Base-by-base conservation (phyloP, 176 grass and related monocot species). In the Rhynchospora breviuscula region DNA sequence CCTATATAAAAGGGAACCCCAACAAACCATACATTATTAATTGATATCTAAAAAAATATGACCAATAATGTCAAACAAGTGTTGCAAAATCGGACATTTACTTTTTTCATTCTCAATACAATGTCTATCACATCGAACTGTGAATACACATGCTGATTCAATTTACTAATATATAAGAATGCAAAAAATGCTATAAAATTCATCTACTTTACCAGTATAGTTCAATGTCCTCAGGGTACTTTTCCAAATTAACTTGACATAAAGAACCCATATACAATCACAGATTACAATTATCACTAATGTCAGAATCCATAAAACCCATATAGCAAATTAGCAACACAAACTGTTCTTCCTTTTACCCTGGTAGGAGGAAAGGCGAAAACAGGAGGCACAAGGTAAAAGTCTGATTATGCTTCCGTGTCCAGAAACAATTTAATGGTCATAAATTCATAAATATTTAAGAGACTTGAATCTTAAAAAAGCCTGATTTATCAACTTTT, bases 1-100 rank as follows among this genome's bases (percentile, higher is more conserved):
- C 96, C 96, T 99, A 85, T 56, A 40, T 40, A 61, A 79, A 90
- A 64, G 54, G 31, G 59, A 66, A 61, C 22, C 25, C 25, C 8
- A 18, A 56, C 25, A 78, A 78, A 78, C 11, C 2, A 31, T 57
- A 57, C 15, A 31, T 57, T 33, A 78, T 56, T 18, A 33, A 57
- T 57, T 22, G 13, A 56, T 33, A 57, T 10, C 73, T 33, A 7
- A 56, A 25, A 59, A 62, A 62, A 8, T 2, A n/a, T n/a, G 21
- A 72, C 62, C 25, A 72, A 46, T 3, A 47, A 46, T 47, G 51
- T 31, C 73, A 31, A 33, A 29, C 51, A 33, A 33, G 13, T 0
- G 0, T 54, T 56, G 12, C 48, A 56, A 29, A 77, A 77, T 77
- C 23, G 14, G 73, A 77, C 12, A 57, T 54, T 13, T 77, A 54